phyloP scores from a whole-genome alignment of 495 filamentous ascomycete species.

The Amorphotheca resinae region DNA sequence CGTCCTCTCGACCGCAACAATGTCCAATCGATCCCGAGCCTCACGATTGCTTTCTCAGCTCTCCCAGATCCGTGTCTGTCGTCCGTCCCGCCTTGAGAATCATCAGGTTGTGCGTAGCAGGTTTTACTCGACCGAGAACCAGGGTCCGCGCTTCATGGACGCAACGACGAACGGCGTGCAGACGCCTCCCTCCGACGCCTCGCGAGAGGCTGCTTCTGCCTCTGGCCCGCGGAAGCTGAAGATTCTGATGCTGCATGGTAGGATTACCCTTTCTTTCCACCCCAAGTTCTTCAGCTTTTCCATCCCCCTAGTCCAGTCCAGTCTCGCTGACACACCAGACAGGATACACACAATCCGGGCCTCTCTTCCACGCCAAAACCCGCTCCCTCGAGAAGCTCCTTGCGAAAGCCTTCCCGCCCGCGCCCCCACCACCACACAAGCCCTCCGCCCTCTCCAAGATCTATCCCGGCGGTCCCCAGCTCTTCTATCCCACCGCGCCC shows the following conservation, averaged over 20 bases:
- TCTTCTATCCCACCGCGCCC: constrained; percentile 52
- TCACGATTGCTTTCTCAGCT: neutral
- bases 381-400: constrained; percentile 74
- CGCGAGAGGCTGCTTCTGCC: neutral
- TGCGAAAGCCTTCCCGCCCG: constrained; percentile 54
- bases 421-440: constrained; percentile 20
- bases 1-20: neutral
- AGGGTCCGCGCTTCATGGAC: neutral
- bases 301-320: neutral
- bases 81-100: neutral
- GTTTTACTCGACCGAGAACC: neutral
- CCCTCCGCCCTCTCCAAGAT: neutral
- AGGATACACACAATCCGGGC: constrained; percentile 87
- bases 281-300: neutral
- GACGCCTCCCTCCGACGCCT: neutral
- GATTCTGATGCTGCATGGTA: constrained; percentile 48
- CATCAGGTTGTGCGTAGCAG: neutral
- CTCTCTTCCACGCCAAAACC: constrained; percentile 79
- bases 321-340: neutral
- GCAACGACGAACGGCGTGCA: neutral
- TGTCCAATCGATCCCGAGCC: neutral
- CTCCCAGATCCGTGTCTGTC: neutral
- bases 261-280: neutral
- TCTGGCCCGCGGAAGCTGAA: constrained; percentile 25
- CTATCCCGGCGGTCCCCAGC: constrained; percentile 29